These are phyloP conservation scores for Fraxinus nigra DNA, from an alignment of 305 asterid genomes.

Conservation along the genomic window DNA sequence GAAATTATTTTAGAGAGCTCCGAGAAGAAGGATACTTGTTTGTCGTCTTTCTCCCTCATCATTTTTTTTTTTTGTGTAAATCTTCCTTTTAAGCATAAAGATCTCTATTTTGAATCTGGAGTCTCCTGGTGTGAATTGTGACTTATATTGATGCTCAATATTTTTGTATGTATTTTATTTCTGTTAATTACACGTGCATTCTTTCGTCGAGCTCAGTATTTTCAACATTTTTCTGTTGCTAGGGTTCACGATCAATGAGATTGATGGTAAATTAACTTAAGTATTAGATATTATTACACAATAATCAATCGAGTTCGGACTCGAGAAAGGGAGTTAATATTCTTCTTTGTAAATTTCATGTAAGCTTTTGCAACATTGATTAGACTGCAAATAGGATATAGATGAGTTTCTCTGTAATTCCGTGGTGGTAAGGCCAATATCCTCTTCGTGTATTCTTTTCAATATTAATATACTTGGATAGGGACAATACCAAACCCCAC, in stretches of 20 bases:
- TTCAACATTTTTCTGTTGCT: neutral
- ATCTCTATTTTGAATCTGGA: conserved; percentile 7
- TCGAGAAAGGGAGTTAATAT: neutral
- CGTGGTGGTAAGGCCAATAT: neutral
- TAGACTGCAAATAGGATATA: neutral
- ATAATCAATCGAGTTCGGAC: neutral
- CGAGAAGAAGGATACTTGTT: conserved; percentile 80
- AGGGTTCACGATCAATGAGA: conserved; percentile 22
- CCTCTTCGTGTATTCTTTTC: neutral
- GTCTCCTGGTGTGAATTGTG: neutral
- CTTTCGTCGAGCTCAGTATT: neutral
- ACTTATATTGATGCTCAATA: neutral
- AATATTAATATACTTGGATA: neutral
- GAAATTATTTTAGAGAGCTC: conserved; percentile 61
- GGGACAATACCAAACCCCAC: neutral
- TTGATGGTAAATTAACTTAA: neutral
- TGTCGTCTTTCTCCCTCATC: conserved; percentile 21
- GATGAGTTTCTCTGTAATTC: neutral
- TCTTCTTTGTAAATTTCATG: neutral
- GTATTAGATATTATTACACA: neutral
- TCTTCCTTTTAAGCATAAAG: neutral
- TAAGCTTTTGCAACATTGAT: neutral
- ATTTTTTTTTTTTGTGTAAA: neutral
- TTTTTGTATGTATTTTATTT: neutral
- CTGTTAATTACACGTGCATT: neutral